Conservation (phyloP, 2,329 filamentous ascomycete genomes). For the Exophiala lecanii-corni region DNA sequence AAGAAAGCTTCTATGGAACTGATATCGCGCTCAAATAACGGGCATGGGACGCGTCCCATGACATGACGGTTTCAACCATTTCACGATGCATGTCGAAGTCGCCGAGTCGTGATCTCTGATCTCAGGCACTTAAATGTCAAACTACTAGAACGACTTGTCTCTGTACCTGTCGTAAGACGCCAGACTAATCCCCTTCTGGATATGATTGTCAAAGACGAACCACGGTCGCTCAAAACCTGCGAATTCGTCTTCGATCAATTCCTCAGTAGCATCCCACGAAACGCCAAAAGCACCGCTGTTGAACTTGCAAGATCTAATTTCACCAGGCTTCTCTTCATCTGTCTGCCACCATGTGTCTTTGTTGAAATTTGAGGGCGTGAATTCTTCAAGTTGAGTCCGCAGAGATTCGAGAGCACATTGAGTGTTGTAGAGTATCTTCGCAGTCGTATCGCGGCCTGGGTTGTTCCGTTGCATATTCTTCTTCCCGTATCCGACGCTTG, state of each 20-base stretch:
- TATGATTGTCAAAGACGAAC: conserved; percentile 12
- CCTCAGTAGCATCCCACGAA: conserved; percentile 48
- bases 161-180: too few relatives aligned
- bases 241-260: conserved; percentile 36
- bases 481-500: conserved; percentile 47
- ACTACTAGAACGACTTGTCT: too few relatives aligned
- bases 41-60: too few relatives aligned
- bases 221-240: conserved; percentile 14
- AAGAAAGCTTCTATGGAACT: too few relatives aligned
- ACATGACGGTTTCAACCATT: too few relatives aligned
- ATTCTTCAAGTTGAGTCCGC: conserved; percentile 38
- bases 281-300: conserved; percentile 56
- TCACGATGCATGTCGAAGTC: too few relatives aligned
- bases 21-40: too few relatives aligned
- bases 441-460: conserved; percentile 33
- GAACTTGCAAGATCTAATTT: conserved; percentile 50
- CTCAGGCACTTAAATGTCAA: too few relatives aligned
- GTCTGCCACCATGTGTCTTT: conserved; percentile 5
- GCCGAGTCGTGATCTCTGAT: too few relatives aligned
- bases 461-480: conserved; percentile 30
- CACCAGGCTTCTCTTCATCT: conserved; percentile 25
- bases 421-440: conserved; percentile 48
- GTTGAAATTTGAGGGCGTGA: conserved; percentile 21
- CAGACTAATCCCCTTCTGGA: too few relatives aligned
- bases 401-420: conserved; percentile 46